Base-by-base conservation (phyloP, 208 protist genomes). In the Crithidia acanthocephali region DNA sequence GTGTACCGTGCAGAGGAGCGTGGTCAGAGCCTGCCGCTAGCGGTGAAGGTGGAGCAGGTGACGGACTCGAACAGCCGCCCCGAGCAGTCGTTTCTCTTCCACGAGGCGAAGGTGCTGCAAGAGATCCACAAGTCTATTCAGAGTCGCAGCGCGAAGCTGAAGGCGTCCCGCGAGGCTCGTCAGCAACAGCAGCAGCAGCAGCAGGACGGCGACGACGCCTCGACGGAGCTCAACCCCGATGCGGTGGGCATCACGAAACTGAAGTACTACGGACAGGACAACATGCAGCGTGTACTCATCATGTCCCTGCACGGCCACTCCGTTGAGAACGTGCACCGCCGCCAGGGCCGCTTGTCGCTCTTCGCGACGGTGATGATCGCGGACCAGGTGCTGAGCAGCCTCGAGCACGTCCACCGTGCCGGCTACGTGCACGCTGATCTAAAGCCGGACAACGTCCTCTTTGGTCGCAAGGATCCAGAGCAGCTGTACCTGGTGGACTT, bases 321-420 rank as follows among this genome's bases (percentile, higher is more conserved):
- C 22, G 85, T 99, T 11, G 98, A 99, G 61, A 97, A 99, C 20
- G 71, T 86, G 28, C 71, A 85, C n/a, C 89, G 96, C 55, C 64
- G 73, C 51, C 65, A 74, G 16, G 68, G 87, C 25, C 87, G 84
- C 40, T 99, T 99, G 61, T 95, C 88, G 16, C 70, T 99, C 20
- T 99, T 99, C 80, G 99, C 99, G 8, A 95, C 98, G 22, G 83
- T 98, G 11, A 99, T 99, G 96, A 74, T 99, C 0, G 98, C 97
- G 6, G 95, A 99, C 61, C 97, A 99, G 76, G 84, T 99, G 28
- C 81, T 98, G 16, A 81, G 81, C 28, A 84, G 98, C 32, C 74
- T 99, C 23, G 92, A 99, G 76, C 98, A 92, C 79, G 66, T 99
- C 18, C 98, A 99, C 83, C 80, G 63, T 27, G 83, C 83, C 22